Evolutionary conservation across 2,329 filamentous ascomycete genomes (phyloP).

Genomic region (Zarea fungicola): DNA sequence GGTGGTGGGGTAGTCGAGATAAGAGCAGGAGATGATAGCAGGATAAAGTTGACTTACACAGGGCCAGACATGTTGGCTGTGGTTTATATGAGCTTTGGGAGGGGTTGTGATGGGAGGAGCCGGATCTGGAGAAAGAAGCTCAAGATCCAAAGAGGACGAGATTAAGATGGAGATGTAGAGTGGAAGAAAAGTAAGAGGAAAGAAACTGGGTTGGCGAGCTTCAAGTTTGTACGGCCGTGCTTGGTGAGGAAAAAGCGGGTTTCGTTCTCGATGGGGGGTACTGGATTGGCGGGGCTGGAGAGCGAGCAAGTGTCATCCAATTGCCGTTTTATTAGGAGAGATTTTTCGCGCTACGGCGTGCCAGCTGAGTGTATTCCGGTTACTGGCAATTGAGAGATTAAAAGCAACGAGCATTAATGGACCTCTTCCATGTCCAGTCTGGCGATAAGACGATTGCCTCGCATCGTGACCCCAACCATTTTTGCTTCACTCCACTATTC

Average conservation of each 20-base stretch:
- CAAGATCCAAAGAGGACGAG: neutral
- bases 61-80: conserved; percentile 55
- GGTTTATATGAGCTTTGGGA: neutral
- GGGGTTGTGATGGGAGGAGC: neutral
- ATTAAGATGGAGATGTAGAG: conserved; percentile 7
- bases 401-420: too few relatives aligned
- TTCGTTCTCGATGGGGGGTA: conserved; percentile 2
- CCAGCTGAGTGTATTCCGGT: neutral
- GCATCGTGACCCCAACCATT: neutral
- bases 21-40: conserved; percentile 22
- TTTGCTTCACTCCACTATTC: conserved; percentile 6
- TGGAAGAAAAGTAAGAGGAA: conserved; percentile 4
- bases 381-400: conserved; percentile 2
- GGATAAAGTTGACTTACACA: conserved; percentile 52
- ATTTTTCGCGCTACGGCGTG: conserved; percentile 2
- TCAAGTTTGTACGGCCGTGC: conserved; percentile 11
- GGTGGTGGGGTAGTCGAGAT: conserved; percentile 16
- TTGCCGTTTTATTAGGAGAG: neutral
- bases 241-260: conserved; percentile 13
- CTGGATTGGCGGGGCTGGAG: conserved; percentile 11
- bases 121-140: neutral
- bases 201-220: conserved; percentile 3
- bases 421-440: too few relatives aligned
- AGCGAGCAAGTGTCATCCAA: conserved; percentile 9
- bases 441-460: neutral